Percentiles rank a stretch among this genome's conserved stretches.
These are phyloP conservation scores for Hemileccinum rubropunctum DNA, from an alignment of 768 basidiomycete species.

Conservation along the genomic window DNA sequence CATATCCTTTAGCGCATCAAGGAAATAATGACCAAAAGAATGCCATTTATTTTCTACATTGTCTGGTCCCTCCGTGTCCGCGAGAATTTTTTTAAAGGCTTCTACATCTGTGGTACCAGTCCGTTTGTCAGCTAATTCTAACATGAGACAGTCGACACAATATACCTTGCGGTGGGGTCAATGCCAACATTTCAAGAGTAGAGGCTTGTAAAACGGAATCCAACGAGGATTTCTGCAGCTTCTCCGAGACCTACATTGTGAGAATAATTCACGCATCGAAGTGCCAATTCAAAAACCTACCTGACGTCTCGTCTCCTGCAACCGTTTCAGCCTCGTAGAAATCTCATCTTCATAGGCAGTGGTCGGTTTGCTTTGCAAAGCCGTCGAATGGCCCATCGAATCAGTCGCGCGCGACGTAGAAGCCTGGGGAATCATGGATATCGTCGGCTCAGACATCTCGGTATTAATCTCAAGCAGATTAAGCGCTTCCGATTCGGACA, in stretches of 20 bases:
- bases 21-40: constrained; percentile 17
- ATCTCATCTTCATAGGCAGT: constrained; percentile 11
- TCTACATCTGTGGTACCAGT: constrained; percentile 12
- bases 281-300: constrained; percentile 9
- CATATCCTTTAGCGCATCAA: constrained; percentile 16
- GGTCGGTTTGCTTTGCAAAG: neutral
- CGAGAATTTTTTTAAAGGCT: constrained; percentile 10
- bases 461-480: constrained; percentile 8
- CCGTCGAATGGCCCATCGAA: neutral
- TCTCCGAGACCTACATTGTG: constrained; percentile 16
- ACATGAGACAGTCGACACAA: neutral
- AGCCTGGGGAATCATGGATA: constrained; percentile 6
- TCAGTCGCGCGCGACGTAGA: constrained; percentile 7
- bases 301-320: constrained; percentile 19
- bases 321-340: constrained; percentile 7
- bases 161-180: constrained; percentile 20
- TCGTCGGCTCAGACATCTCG: constrained; percentile 1
- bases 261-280: neutral
- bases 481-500: constrained; percentile 16
- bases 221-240: neutral
- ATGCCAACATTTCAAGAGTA: constrained; percentile 23
- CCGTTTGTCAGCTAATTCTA: neutral
- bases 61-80: constrained; percentile 16
- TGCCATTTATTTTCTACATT: constrained; percentile 18
- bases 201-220: constrained; percentile 23